These are phyloP conservation scores for Carallia pectinifolia DNA, from an alignment of 345 rosid species.

Conservation along the genomic window DNA sequence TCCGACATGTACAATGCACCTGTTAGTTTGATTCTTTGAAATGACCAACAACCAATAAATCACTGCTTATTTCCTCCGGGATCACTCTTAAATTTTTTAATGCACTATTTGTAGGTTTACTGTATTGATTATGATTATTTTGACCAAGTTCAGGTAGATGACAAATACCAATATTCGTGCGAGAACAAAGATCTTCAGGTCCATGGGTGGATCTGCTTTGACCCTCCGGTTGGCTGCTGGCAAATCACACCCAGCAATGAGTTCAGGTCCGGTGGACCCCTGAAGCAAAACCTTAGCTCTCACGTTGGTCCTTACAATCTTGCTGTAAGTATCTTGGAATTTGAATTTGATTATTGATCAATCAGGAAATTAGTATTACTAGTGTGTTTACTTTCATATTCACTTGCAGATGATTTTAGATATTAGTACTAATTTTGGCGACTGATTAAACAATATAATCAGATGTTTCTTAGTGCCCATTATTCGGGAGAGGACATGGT, in stretches of 20 bases:
- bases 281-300: constrained; percentile 83
- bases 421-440: neutral
- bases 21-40: no score
- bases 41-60: no score
- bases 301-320: constrained; percentile 87
- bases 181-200: constrained; percentile 65
- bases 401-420: no score
- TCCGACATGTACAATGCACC: no score
- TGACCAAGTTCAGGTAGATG: constrained; percentile 62
- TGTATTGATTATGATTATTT: no score
- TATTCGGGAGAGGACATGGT: constrained; percentile 78
- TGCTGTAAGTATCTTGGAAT: constrained; percentile 46
- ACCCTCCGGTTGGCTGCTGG: constrained; percentile 81
- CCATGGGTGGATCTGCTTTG: constrained; percentile 82
- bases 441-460: constrained; percentile 14
- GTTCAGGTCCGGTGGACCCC: constrained; percentile 79
- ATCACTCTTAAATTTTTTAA: no score
- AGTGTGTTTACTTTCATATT: no score
- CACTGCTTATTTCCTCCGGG: no score
- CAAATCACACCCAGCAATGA: constrained; percentile 85
- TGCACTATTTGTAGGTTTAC: no score
- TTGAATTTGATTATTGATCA: no score
- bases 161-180: constrained; percentile 82
- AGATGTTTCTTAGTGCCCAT: constrained; percentile 87
- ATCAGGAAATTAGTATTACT: no score